phyloP scores from a whole-genome alignment of 176 grass and related monocot genomes.

The Hyparrhenia diplandra region DNA sequence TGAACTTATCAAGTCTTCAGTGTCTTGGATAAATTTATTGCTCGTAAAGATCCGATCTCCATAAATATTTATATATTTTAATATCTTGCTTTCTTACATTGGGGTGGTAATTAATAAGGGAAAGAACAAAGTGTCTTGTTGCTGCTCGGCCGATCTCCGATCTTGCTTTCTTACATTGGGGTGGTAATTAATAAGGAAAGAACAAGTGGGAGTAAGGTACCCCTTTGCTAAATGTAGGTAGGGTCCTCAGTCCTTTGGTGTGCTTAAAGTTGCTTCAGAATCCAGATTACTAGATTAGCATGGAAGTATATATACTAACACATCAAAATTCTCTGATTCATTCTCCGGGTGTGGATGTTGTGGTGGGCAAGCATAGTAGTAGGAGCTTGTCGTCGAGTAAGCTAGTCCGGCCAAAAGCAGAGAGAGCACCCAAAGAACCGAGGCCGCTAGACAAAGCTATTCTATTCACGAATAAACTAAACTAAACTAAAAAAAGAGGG shows the following conservation, averaged over 20 bases:
- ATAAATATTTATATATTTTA: too few species aligned
- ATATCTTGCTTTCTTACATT: too few species aligned
- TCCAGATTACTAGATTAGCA: constrained; percentile 4
- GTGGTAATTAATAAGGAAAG: background rate
- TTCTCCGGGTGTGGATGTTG: background rate
- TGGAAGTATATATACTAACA: background rate
- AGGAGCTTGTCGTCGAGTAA: background rate
- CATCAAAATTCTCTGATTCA: background rate
- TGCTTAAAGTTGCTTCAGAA: constrained; percentile 7
- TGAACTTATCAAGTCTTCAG: too few species aligned
- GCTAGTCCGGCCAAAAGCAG: background rate
- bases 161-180: too few species aligned
- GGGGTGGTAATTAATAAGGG: too few species aligned
- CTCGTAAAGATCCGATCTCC: too few species aligned
- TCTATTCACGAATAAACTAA: background rate
- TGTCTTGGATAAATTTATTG: too few species aligned
- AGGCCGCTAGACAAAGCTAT: background rate
- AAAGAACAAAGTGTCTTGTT: too few species aligned
- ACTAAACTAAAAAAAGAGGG: background rate
- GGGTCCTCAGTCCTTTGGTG: background rate
- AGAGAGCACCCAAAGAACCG: background rate
- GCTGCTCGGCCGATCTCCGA: too few species aligned
- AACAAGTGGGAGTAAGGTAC: background rate
- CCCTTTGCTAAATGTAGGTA: background rate
- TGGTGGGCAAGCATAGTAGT: background rate